Percentiles rank a stretch among this genome's conserved stretches.
phyloP scores from a whole-genome alignment of 352 stramenopile species.

The Pythium oligandrum region DNA sequence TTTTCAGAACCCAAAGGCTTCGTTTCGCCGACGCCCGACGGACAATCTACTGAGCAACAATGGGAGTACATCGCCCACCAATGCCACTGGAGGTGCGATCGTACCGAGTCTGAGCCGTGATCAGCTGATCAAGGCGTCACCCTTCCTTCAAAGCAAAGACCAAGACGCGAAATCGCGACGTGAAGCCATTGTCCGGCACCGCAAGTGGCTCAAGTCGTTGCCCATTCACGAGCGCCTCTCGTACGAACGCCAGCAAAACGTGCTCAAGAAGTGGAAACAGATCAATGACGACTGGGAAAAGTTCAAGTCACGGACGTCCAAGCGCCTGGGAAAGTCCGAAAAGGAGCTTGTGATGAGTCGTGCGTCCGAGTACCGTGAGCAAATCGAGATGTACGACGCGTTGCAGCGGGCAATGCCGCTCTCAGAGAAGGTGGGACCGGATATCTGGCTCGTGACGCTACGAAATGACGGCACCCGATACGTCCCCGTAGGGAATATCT shows the following conservation, averaged over 20 bases:
- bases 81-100: conserved; percentile 22
- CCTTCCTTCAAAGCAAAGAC: conserved; percentile 4
- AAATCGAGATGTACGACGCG: conserved; percentile 87
- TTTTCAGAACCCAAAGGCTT: conserved; percentile 24
- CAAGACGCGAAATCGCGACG: conserved; percentile 35
- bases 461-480: conserved; percentile 81
- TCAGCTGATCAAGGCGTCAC: no score
- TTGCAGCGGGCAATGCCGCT: conserved; percentile 84
- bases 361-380: conserved; percentile 79
- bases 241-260: conserved; percentile 65
- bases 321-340: conserved; percentile 55
- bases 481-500: conserved; percentile 91
- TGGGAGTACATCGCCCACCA: background rate
- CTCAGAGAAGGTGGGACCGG: conserved; percentile 80
- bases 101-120: no score
- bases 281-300: conserved; percentile 66
- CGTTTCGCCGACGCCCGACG: conserved; percentile 15
- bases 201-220: conserved; percentile 63
- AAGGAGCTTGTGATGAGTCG: conserved; percentile 84
- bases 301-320: conserved; percentile 57
- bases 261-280: conserved; percentile 61
- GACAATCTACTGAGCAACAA: conserved; percentile 5
- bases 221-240: conserved; percentile 67
- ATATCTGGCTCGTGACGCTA: conserved; percentile 90
- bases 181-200: conserved; percentile 38